Base-by-base conservation (phyloP, 371 early-diverging fungal genomes). In the Capillidium heterosporum region DNA sequence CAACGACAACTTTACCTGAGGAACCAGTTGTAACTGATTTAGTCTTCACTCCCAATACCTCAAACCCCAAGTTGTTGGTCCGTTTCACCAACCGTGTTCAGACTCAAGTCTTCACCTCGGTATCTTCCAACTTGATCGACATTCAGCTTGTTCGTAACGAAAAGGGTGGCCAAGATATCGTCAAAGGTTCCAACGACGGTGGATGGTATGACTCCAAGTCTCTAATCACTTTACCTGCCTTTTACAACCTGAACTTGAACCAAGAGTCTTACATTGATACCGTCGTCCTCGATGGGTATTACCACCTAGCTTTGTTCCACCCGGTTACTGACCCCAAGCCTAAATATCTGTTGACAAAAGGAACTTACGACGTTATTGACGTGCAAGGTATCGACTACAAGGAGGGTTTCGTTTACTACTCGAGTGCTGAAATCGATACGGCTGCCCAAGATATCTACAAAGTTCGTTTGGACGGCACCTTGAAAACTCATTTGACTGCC, bases 221-320 rank as follows among this genome's bases (percentile, higher is more conserved):
- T 44, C 17, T 19, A n/a, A n/a, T 7, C 21, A 7, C 7, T n/a
- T 44, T 44, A 44, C 46, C 46, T 7, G 7, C 13, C 7, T 19
- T 44, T 7, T 23, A 8, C 21, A 29, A 42, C n/a, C 23, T 15
- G 13, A 32, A 31, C 11, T n/a, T 51, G 2, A 19, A n/a, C 0
- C 61, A 70, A 1, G 71, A 81, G 1, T 70, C 69, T 15, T 96
- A 93, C 63, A 60, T 94, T 11, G 93, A 92, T 61, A 66, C 89
- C 11, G 75, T 76, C 29, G 84, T 88, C 56, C 71, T 82, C 52
- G 72, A 81, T 24, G 92, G 88, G 0, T 87, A 74, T 66, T 68
- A 75, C 56, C 97, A 95, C 62, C 57, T 95, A 46, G 95, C 87
- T 1, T 72, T 86, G 32, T 87, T 85, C 52, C 61, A 68, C 10